These are phyloP conservation scores for Ceratobasidium sp. DNA, from an alignment of 1,284 basidiomycete species.

Conservation along the genomic window DNA sequence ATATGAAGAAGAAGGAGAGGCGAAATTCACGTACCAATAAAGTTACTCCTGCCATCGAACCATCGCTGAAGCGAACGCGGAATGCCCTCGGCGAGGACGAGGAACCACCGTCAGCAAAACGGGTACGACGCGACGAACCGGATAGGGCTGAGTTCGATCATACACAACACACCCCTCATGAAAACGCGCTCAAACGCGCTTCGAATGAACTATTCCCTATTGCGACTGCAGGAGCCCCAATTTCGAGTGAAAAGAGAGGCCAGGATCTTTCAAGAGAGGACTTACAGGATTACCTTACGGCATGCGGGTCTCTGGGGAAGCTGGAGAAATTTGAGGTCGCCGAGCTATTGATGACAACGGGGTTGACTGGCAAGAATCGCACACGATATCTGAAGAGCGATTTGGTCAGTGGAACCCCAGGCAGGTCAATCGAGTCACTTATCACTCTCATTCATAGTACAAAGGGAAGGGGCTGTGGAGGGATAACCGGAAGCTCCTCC, in stretches of 20 bases:
- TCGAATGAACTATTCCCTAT: slow-evolving; percentile 16
- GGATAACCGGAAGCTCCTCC: background rate
- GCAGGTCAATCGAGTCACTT: background rate
- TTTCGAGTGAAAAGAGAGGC: background rate
- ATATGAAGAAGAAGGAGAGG: too few relatives aligned
- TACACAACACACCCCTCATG: too few relatives aligned
- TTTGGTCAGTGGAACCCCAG: background rate
- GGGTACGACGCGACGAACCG: too few relatives aligned
- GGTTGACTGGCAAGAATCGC: background rate
- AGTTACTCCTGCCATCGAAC: too few relatives aligned
- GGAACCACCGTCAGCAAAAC: too few relatives aligned
- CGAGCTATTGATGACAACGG: slow-evolving; percentile 40
- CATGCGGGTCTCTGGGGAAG: slow-evolving; percentile 23
- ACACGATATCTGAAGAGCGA: slow-evolving; percentile 10
- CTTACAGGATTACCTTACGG: slow-evolving; percentile 13
- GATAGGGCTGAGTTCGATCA: too few relatives aligned
- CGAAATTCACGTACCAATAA: too few relatives aligned
- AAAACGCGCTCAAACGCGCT: too few relatives aligned
- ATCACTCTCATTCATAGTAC: background rate
- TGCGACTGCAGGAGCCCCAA: slow-evolving; percentile 13
- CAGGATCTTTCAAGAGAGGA: background rate
- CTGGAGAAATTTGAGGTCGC: slow-evolving; percentile 14
- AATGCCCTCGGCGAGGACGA: too few relatives aligned
- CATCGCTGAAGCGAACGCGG: too few relatives aligned
- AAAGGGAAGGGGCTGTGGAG: slow-evolving; percentile 6